Base-by-base conservation (phyloP, 2,329 filamentous ascomycete species). In the Ramularia collo-cygni region DNA sequence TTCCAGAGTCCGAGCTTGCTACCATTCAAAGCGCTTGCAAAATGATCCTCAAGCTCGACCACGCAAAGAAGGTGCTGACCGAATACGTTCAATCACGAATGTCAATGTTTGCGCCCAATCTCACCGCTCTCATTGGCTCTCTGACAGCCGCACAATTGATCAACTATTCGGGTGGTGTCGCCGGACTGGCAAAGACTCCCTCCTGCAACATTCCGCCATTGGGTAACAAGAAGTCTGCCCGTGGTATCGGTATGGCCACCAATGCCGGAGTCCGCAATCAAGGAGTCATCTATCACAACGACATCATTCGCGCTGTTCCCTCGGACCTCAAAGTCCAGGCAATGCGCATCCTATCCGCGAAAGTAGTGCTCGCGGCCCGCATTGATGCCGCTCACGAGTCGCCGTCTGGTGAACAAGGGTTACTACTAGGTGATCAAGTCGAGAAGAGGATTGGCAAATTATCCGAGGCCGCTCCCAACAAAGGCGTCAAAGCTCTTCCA, bases 11-110 rank as follows among this genome's bases (percentile, higher is more conserved):
- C 4, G 87, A 95, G 61, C 72, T 96, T 4, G 72, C 81, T 35
- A 74, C 77, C 17, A 81, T 95, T 14, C 68, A 83, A 18, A 74
- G 76, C 37, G 90, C 88, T 7, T 95, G 89, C 64, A 79, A 88
- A 49, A 92, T 93, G 78, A 83, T 86, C 8, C 72, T 96, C n/a
- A 76, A 81, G 27, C 78, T 98, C 8, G 87, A 96, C 61, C 80
- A 75, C 50, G 88, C 90, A 18, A 95, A 95, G 64, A 82, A 77
- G 46, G 84, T 81, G 1, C 74, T 98, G 39, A 94, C 86, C 2
- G 83, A 92, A 60, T 98, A 95, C 57, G 92, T 98, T 12, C 86
- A 95, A 65, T 95, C 90, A 26, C 85, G 92, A 46, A 96, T 98
- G 86, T 92, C 84, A 52, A 74, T 94, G 24, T 96, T 96, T 59